phyloP scores from a whole-genome alignment of 2,329 filamentous ascomycete genomes.

The Fusarium zealandicum region DNA sequence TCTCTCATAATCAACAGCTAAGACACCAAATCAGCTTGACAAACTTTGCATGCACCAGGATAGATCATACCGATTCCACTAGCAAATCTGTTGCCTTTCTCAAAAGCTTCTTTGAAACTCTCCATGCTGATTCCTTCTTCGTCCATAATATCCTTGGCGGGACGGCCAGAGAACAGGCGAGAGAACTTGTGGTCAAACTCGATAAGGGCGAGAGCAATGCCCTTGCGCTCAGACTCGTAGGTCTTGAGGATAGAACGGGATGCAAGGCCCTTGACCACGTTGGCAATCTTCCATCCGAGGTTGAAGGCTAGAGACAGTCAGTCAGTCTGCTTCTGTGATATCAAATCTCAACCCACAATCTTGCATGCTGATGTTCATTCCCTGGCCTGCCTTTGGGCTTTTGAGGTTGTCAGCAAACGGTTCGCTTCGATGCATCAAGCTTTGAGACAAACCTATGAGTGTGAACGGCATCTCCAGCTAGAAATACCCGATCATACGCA shows the following conservation, averaged over 20 bases:
- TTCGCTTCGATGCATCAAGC: too few species aligned
- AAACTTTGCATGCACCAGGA: too few species aligned
- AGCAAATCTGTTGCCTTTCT: constrained; percentile 59
- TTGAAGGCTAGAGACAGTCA: too few species aligned
- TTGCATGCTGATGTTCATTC: constrained; percentile 77
- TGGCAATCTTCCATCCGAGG: constrained; percentile 63
- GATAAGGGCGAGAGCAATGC: constrained; percentile 54
- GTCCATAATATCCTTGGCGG: constrained; percentile 65
- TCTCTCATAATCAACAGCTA: constrained; percentile 27
- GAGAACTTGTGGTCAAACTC: constrained; percentile 51
- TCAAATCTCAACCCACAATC: too few species aligned
- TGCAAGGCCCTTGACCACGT: constrained; percentile 46
- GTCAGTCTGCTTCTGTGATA: too few species aligned
- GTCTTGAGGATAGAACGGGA: constrained; percentile 47
- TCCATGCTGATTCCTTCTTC: constrained; percentile 67
- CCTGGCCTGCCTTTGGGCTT: constrained; percentile 74
- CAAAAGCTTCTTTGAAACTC: constrained; percentile 66
- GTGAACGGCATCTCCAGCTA: constrained; percentile 69
- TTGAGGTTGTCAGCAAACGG: too few species aligned
- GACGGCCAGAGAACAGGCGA: constrained; percentile 44
- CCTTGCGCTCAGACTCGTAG: constrained; percentile 60
- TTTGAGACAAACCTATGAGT: too few species aligned
- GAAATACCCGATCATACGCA: constrained; percentile 65
- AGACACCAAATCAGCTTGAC: neutral
- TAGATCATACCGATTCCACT: constrained; percentile 12